Evolutionary conservation across 192 early-diverging fungal species (phyloP), one percentile per base, ranked within the genome.

Genomic region (Backusella tuberculispora): DNA sequence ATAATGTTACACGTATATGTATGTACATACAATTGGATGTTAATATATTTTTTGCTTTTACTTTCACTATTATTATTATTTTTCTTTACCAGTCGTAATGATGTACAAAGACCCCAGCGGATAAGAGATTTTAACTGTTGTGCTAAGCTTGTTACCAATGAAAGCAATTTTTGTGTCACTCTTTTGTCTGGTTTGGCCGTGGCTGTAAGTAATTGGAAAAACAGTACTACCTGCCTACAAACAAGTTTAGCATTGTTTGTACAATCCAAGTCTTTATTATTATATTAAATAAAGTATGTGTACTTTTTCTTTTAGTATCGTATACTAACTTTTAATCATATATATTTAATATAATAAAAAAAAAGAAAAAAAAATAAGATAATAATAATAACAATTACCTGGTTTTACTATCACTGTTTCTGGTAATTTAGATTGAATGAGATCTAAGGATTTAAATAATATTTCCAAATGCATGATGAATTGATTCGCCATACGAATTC

Each of bases 51-150:
- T 60, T 13, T 21, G 19, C 5, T 2, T 12, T 26, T 24, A 9
- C 4, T 8, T 60, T 9, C 8, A 24, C 50, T n/a, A n/a, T n/a
- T 74, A 43, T 7, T 41, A 46, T 66, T 66, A 78, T 68, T 34
- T 2, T 34, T 34, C 2, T 34, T 34, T 88, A 95, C 93, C 86
- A 94, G 78, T 77, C 90, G 90, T 40, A 99, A 85, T 14, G 96
- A 92, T 9, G 95, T 93, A 47, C 88, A 91, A 21, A 99, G 83
- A 17, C 95, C 96, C 24, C 93, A 87, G 10, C 97, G 89, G 69
- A 98, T 97, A 47, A 97, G 80, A 12, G 92, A 89, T 74, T 99
- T 99, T 48, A 99, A 86, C 44, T 90, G 89, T 73, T 97, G 96
- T 4, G 97, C 97, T 13, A 99, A 85, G 13, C 88, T 88, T 48